Evolutionary conservation across 179 eudicot genomes (phyloP).

Genomic region (Nepenthes alata): DNA sequence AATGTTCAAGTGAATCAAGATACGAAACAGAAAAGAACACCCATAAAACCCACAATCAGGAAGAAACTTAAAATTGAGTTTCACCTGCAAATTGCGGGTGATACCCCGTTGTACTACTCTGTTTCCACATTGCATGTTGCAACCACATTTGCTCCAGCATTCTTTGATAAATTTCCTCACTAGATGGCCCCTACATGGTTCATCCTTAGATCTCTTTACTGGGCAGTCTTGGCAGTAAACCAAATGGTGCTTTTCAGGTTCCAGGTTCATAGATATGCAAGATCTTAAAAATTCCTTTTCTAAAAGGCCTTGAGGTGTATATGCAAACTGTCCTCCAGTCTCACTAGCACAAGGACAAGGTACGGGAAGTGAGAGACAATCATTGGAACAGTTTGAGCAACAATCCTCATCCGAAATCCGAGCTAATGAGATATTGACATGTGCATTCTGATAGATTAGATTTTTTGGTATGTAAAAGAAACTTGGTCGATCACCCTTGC

Average conservation of each 20-base stretch:
- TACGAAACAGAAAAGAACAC: neutral
- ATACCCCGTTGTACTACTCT: conserved; percentile 40
- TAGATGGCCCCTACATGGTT: conserved; percentile 59
- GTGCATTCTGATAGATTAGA: conserved; percentile 66
- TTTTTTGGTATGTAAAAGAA: conserved; percentile 67
- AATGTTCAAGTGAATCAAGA: neutral
- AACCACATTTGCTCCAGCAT: conserved; percentile 48
- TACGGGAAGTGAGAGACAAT: conserved; percentile 47
- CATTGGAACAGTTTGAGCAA: conserved; percentile 52
- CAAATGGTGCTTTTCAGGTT: conserved; percentile 22
- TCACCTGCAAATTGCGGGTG: conserved; percentile 29
- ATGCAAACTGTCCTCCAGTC: conserved; percentile 70
- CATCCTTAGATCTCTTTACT: conserved; percentile 41
- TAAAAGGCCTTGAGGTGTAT: conserved; percentile 47
- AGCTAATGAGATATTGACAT: conserved; percentile 65
- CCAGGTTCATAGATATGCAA: conserved; percentile 25
- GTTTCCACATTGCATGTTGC: conserved; percentile 33
- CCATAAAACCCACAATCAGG: too few species aligned
- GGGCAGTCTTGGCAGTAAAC: conserved; percentile 71
- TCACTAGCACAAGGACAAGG: conserved; percentile 77
- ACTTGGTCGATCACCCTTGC: conserved; percentile 42
- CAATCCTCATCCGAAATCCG: conserved; percentile 68
- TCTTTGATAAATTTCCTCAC: conserved; percentile 32
- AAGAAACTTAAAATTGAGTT: neutral
- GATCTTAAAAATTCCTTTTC: conserved; percentile 43